Percentiles rank a stretch among this genome's conserved stretches.
These are phyloP conservation scores for Sedum album DNA, from an alignment of 164 flowering plant species.

Conservation along the genomic window DNA sequence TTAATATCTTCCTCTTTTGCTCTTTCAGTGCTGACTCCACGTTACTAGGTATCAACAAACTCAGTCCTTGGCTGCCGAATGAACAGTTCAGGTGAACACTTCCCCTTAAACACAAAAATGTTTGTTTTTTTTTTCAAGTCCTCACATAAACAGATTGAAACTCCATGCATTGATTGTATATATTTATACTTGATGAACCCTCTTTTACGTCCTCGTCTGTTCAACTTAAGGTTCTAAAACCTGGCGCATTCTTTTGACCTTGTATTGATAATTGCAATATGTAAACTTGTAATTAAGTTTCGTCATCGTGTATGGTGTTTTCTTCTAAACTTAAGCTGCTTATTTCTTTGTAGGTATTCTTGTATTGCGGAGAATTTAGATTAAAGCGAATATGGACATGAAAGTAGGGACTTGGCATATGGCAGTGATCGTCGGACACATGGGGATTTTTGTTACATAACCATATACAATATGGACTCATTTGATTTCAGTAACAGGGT, in stretches of 20 bases:
- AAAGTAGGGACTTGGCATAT: background rate
- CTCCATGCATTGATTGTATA: too few species aligned
- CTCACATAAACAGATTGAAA: too few species aligned
- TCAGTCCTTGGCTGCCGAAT: background rate
- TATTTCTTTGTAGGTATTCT: background rate
- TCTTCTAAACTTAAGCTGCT: background rate
- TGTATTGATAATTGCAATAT: too few species aligned
- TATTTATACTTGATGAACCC: background rate
- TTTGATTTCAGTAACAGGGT: background rate
- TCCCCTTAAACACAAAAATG: background rate
- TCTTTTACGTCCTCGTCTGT: too few species aligned
- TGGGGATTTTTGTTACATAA: background rate
- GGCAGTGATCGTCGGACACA: background rate
- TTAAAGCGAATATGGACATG: background rate
- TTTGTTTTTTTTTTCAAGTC: background rate
- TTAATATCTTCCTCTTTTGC: background rate
- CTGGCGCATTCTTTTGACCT: too few species aligned
- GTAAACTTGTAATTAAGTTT: too few species aligned
- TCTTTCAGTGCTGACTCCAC: constrained; percentile 3
- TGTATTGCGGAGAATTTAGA: background rate
- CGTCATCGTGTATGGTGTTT: too few species aligned
- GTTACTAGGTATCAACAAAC: background rate
- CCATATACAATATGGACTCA: background rate
- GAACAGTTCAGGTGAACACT: background rate
- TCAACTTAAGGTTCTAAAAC: too few species aligned